A percentile compares a stretch with the other conserved stretches of the same genome.
Evolutionary conservation across 2,329 filamentous ascomycete genomes (phyloP).

Genomic region (Venturia asperata): DNA sequence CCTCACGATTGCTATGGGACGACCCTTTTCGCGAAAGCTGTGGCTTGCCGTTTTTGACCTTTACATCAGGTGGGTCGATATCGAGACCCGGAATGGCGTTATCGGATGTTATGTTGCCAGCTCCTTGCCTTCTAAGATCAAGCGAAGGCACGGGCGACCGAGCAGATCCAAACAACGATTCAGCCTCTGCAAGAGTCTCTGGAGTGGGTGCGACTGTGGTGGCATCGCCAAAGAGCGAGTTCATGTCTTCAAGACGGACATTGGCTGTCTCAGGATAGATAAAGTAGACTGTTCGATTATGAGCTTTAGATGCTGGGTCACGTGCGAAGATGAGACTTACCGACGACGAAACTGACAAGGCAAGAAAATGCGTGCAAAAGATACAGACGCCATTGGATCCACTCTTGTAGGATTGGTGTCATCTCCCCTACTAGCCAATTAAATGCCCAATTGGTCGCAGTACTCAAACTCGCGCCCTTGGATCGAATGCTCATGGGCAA

Average conservation of each 20-base stretch:
- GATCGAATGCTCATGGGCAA: conserved; percentile 92
- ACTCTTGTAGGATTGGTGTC: conserved; percentile 86
- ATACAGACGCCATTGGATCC: conserved; percentile 90
- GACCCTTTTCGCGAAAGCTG: conserved; percentile 28
- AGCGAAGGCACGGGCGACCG: conserved; percentile 75
- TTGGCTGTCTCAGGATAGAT: conserved; percentile 96
- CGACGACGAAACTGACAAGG: conserved; percentile 87
- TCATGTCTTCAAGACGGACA: conserved; percentile 94
- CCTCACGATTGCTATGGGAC: conserved; percentile 39
- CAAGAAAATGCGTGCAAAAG: conserved; percentile 96
- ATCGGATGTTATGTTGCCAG: conserved; percentile 40
- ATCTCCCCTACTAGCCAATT: conserved; percentile 96
- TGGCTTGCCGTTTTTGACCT: conserved; percentile 45
- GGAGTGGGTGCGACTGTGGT: conserved; percentile 78
- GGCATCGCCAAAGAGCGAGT: conserved; percentile 85
- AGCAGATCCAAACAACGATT: conserved; percentile 65
- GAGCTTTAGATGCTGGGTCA: conserved; percentile 22
- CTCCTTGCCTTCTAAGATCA: conserved; percentile 54
- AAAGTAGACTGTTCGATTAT: conserved; percentile 68
- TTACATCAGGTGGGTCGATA: conserved; percentile 67
- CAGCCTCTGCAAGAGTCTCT: conserved; percentile 66
- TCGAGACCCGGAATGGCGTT: conserved; percentile 72
- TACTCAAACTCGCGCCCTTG: conserved; percentile 93
- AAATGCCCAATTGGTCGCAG: conserved; percentile 95
- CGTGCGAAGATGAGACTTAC: conserved; percentile 50